These are phyloP conservation scores for Hirsutella rhossiliensis DNA, from an alignment of 2,329 filamentous ascomycete genomes.

Conservation along the genomic window DNA sequence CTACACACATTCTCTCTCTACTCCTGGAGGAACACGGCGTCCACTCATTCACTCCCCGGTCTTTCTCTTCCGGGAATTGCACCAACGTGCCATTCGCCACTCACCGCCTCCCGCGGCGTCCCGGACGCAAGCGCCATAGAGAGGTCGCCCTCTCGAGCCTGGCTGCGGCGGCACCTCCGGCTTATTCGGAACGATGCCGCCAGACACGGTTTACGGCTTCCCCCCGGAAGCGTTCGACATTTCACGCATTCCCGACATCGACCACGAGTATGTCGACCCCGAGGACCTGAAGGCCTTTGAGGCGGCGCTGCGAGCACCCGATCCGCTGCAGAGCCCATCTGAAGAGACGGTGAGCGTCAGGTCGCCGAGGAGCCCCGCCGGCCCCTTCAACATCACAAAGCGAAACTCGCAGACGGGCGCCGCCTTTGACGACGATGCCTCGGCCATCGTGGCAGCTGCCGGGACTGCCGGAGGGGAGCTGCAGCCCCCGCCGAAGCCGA, in stretches of 20 bases:
- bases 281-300: conserved; percentile 70
- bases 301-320: conserved; percentile 69
- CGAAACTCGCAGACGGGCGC: conserved; percentile 21
- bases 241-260: conserved; percentile 61
- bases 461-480: conserved; percentile 26
- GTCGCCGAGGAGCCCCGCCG: conserved; percentile 25
- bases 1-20: too few species aligned
- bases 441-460: conserved; percentile 24
- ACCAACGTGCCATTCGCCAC: too few species aligned
- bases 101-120: neutral
- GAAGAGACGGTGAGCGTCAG: conserved; percentile 33
- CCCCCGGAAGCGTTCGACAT: conserved; percentile 54
- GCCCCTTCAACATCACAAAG: conserved; percentile 30
- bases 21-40: too few species aligned
- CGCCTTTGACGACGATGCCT: conserved; percentile 18
- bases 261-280: conserved; percentile 63
- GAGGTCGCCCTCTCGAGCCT: neutral
- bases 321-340: conserved; percentile 52
- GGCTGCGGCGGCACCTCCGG: neutral
- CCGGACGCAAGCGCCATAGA: neutral
- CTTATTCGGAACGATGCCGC: conserved; percentile 8
- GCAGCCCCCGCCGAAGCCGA: conserved; percentile 7
- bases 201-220: conserved; percentile 38
- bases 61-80: too few species aligned
- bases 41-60: too few species aligned